phyloP scores from a whole-genome alignment of 305 asterid genomes.

The Striga hermonthica region DNA sequence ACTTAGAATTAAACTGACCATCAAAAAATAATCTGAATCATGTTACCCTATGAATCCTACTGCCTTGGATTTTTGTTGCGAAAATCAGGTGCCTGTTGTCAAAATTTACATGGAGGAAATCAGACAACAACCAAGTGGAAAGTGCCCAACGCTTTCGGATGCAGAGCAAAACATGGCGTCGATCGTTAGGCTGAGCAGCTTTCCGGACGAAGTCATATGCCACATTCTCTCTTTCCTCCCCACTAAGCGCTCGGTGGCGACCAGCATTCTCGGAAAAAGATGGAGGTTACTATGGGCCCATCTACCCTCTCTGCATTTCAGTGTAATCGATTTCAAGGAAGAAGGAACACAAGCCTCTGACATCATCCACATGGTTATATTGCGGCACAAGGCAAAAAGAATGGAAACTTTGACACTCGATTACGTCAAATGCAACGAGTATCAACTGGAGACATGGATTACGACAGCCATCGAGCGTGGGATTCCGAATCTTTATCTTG shows the following conservation, averaged over 20 bases:
- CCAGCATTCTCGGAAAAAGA: background rate
- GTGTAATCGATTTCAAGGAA: background rate
- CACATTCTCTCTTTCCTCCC: conserved; percentile 14
- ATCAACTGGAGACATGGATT: conserved; percentile 12
- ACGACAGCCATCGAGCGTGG: background rate
- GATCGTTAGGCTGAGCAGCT: background rate
- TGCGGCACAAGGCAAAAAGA: background rate
- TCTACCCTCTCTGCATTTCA: background rate
- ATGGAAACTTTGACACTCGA: background rate
- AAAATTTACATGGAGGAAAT: too few species aligned
- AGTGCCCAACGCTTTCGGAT: too few species aligned
- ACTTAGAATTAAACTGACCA: too few species aligned
- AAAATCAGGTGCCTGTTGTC: too few species aligned
- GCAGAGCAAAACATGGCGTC: background rate
- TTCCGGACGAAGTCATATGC: background rate
- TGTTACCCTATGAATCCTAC: too few species aligned
- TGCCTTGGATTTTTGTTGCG: too few species aligned
- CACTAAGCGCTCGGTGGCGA: background rate
- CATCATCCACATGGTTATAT: background rate
- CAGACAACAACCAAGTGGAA: too few species aligned
- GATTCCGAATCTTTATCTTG: conserved; percentile 4
- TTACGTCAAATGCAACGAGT: background rate
- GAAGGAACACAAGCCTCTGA: background rate
- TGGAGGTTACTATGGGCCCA: conserved; percentile 6
- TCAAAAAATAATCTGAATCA: too few species aligned